Percentiles rank a stretch among this genome's conserved stretches.
Conservation (phyloP, 1,139 yeast genomes). For the Meyerozyma sp. region DNA sequence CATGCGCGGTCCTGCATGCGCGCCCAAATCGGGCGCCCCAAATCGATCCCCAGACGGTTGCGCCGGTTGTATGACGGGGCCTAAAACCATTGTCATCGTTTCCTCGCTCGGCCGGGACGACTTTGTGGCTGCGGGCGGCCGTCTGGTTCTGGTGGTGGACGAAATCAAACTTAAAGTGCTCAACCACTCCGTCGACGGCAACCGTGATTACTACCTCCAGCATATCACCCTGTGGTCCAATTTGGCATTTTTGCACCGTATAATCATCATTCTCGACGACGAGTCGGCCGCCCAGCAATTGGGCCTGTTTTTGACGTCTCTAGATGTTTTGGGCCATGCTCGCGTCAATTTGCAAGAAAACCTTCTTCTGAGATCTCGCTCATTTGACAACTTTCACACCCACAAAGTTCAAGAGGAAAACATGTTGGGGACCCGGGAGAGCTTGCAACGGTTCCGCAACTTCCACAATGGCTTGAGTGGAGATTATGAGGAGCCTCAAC, state of each 20-base stretch:
- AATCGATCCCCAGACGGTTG: neutral
- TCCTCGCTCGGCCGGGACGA: slow-evolving; percentile 29
- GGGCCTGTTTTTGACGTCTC: slow-evolving; percentile 12
- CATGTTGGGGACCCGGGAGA: slow-evolving; percentile 14
- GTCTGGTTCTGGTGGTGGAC: slow-evolving; percentile 27
- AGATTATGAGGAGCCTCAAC: slow-evolving; percentile 35
- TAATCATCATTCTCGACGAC: slow-evolving; percentile 34
- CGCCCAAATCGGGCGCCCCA: neutral
- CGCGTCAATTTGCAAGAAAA: slow-evolving; percentile 40
- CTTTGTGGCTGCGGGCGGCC: slow-evolving; percentile 16
- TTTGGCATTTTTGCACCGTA: slow-evolving; percentile 36
- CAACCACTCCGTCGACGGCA: slow-evolving; percentile 13
- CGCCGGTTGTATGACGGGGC: neutral
- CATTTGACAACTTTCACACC: slow-evolving; percentile 22
- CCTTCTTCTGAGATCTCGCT: slow-evolving; percentile 33
- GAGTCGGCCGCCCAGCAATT: slow-evolving; percentile 22
- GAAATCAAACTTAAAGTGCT: slow-evolving; percentile 29
- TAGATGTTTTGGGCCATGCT: neutral
- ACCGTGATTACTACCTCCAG: slow-evolving; percentile 21
- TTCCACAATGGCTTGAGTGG: slow-evolving; percentile 15
- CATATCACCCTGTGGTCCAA: slow-evolving; percentile 41
- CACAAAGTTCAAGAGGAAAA: slow-evolving; percentile 9
- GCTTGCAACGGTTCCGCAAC: slow-evolving; percentile 22
- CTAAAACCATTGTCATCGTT: slow-evolving; percentile 33
- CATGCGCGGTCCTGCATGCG: neutral